Conservation (phyloP, 352 stramenopile genomes). For the Phytophthora vignae region DNA sequence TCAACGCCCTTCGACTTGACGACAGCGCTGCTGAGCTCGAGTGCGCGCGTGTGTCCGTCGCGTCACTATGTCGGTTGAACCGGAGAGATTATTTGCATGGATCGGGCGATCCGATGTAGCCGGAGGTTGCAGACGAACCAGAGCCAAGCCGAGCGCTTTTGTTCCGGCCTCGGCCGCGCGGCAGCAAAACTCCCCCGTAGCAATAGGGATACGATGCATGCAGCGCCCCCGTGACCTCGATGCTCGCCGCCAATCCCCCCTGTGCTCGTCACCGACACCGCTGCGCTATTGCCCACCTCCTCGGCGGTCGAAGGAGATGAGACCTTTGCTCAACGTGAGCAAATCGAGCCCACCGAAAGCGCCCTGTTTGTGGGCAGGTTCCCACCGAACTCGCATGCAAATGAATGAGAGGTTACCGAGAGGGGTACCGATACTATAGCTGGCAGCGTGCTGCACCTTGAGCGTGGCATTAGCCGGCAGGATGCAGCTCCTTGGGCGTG, state of each 20-base stretch:
- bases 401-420: background rate
- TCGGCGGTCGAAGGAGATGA: conserved; percentile 8
- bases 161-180: conserved; percentile 17
- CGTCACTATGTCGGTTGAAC: conserved; percentile 33
- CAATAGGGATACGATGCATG: conserved; percentile 18
- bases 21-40: conserved; percentile 5
- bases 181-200: background rate
- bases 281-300: background rate
- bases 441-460: too few relatives aligned
- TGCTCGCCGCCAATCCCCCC: background rate
- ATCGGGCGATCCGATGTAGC: conserved; percentile 13
- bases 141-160: conserved; percentile 11
- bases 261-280: background rate
- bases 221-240: background rate
- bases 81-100: background rate
- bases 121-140: conserved; percentile 17
- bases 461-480: too few relatives aligned
- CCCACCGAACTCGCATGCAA: conserved; percentile 1
- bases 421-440: too few relatives aligned
- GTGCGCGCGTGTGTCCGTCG: conserved; percentile 18
- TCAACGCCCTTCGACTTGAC: conserved; percentile 25
- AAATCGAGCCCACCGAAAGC: conserved; percentile 10
- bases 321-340: background rate
- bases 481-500: too few relatives aligned
- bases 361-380: background rate